Evolutionary conservation across 805 yeast genomes (phyloP), one percentile per base, ranked within the genome.

Genomic region (Metschnikowia picachoensis): DNA sequence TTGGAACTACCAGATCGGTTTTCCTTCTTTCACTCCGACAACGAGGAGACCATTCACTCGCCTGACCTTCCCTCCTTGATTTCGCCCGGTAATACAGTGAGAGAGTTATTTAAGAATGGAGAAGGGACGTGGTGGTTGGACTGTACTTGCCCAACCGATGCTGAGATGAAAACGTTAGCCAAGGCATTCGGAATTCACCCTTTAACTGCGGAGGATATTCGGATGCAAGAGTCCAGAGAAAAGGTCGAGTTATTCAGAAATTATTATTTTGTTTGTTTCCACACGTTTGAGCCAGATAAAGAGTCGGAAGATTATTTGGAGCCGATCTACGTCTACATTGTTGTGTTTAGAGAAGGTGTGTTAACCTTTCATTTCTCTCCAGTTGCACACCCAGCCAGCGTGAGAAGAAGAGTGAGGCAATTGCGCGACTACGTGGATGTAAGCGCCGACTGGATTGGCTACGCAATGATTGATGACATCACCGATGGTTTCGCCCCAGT

Each of bases 161-260:
- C 83, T 16, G 99, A 94, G 67, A 89, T 94, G 96, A 86, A 86
- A 61, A 83, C 87, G 57, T 65, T 94, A 35, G 85, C 97, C 9
- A 91, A 91, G 59, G 94, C 97, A 0, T 92, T 92, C 66, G 96
- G 97, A 9, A 88, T 92, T 68, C 99, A 92, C 73, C 99, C 99
- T 29, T 82, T 92, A 73, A 92, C 99, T 0, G 90, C 97, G 1
- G 99, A 92, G 70, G 99, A 92, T 82, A 91, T 92, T 53, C 74
- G 96, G 47, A 87, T 89, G 80, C 96, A 91, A 69, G 99, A 92
- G 70, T 81, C 96, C 20, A 90, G 99, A 68, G 99, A 92, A 71
- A 92, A 92, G 67, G 97, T 92, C 29, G 99, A 92, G 68, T 73
- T 92, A 51, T 92, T 92, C 76, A 80, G 82, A 57, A 79, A 80